Base-by-base conservation (phyloP, 179 eudicot genomes). In the Drosera spatulata region DNA sequence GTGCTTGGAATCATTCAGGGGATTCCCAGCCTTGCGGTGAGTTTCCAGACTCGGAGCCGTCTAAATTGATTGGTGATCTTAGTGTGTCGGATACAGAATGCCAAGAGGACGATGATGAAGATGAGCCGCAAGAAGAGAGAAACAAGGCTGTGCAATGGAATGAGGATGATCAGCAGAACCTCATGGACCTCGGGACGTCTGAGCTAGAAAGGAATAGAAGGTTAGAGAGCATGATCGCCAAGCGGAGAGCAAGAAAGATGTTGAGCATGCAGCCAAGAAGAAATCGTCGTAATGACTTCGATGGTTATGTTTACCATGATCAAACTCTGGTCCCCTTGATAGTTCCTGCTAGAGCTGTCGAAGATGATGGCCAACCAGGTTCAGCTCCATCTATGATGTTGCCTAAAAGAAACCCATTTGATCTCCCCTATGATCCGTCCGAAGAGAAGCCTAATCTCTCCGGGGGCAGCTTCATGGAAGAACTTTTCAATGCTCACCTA, bases 381-480 rank as follows among this genome's bases (percentile, higher is more conserved):
- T 82, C 94, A 11, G 90, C 94, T 9, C 91, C 94, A 10, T 80
- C 81, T 4, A 69, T 80, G 39, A 68, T 82, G 65, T 63, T 78
- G 51, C 82, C 82, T 2, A 60, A 49, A 50, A 69, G 74, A 14
- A 82, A 91, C 49, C 96, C 97, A 7, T 91, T 85, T 52, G 96
- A 91, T 69, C 72, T 88, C 54, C 96, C 97, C 41, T 91, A 87
- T 64, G 96, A 83, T 7, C 87, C 94, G 38, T 76, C 73, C 4
- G 96, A 91, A 61, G 97, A 91, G 50, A 91, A 74, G 64, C 91
- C 94, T 13, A 61, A 76, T 67, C 85, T 85, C 10, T 75, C 76
- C 2, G 93, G 88, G 22, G 96, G 80, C n/a, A 70, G 79, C 55
- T 85, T 85, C 59, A 73, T 72, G 43, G 84, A 88, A 41, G 94